phyloP scores from a whole-genome alignment of 257 asterid genomes.

The Perilla frutescens region DNA sequence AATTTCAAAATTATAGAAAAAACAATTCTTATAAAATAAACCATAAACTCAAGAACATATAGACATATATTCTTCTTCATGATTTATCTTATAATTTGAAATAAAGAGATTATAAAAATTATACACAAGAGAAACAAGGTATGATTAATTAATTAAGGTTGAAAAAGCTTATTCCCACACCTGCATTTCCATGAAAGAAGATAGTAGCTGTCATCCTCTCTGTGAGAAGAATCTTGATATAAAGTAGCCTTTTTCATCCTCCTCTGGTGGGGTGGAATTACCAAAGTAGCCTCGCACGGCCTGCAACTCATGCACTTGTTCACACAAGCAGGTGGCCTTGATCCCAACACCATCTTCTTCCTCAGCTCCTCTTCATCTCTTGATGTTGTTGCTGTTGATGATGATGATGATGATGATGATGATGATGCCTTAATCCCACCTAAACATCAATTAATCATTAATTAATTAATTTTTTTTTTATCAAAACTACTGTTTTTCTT shows the following conservation, averaged over 20 bases:
- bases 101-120: neutral
- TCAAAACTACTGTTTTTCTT: too few relatives aligned
- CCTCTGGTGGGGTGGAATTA: slow-evolving; percentile 59
- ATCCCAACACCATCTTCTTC: slow-evolving; percentile 65
- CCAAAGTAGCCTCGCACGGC: slow-evolving; percentile 71
- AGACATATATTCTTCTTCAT: too few relatives aligned
- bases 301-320: slow-evolving; percentile 70
- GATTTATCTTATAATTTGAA: too few relatives aligned
- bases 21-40: too few relatives aligned
- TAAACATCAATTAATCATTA: neutral
- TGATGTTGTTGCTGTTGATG: neutral
- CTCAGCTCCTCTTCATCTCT: slow-evolving; percentile 43
- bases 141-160: slow-evolving; percentile 41
- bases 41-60: too few relatives aligned
- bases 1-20: too few relatives aligned
- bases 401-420: slow-evolving; percentile 10
- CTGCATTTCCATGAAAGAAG: slow-evolving; percentile 82
- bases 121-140: neutral
- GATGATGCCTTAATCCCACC: slow-evolving; percentile 38
- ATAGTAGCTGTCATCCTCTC: slow-evolving; percentile 67
- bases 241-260: neutral
- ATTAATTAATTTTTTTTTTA: too few relatives aligned
- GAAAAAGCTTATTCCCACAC: slow-evolving; percentile 66
- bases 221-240: slow-evolving; percentile 31
- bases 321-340: slow-evolving; percentile 76